Percentiles rank a stretch among this genome's conserved stretches.
Conservation (phyloP, 2,329 filamentous ascomycete species). For the Verticillium dahliae region DNA sequence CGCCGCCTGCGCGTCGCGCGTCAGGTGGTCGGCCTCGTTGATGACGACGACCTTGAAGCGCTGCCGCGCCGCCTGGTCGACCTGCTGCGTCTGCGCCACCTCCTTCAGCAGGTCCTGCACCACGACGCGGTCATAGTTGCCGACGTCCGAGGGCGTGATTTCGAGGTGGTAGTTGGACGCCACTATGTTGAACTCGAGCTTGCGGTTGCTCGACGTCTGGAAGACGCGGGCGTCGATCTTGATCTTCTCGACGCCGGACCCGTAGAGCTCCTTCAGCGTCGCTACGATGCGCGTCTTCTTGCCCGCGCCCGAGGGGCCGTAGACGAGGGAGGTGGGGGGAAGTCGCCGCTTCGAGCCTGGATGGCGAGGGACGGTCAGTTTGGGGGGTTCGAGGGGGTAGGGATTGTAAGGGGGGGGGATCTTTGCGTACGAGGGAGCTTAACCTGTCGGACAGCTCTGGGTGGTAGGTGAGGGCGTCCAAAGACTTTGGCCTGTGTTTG, state of each 20-base stretch:
- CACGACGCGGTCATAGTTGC: constrained; percentile 92
- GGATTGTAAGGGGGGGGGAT: background rate
- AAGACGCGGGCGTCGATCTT: constrained; percentile 98
- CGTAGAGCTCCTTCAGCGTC: constrained; percentile 90
- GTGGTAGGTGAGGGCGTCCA: constrained; percentile 81
- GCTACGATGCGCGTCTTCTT: constrained; percentile 98
- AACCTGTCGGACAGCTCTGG: constrained; percentile 80
- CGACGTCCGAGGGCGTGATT: constrained; percentile 95
- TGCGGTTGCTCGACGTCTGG: constrained; percentile 90
- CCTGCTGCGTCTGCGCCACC: constrained; percentile 97
- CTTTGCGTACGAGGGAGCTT: constrained; percentile 65
- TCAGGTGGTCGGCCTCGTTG: constrained; percentile 95
- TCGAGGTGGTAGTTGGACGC: constrained; percentile 96
- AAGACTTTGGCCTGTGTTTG: constrained; percentile 65
- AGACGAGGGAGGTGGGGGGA: constrained; percentile 93
- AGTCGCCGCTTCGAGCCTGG: constrained; percentile 93
- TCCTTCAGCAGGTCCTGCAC: constrained; percentile 95
- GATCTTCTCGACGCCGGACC: constrained; percentile 97
- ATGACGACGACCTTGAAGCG: constrained; percentile 98
- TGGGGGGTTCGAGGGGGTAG: background rate
- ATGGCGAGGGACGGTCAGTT: background rate
- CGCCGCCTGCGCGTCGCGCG: constrained; percentile 89
- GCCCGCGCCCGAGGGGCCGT: constrained; percentile 90
- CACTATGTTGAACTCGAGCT: constrained; percentile 99
- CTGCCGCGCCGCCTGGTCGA: constrained; percentile 86